phyloP scores from a whole-genome alignment of 2,329 filamentous ascomycete species.

The Epichloe sp. region DNA sequence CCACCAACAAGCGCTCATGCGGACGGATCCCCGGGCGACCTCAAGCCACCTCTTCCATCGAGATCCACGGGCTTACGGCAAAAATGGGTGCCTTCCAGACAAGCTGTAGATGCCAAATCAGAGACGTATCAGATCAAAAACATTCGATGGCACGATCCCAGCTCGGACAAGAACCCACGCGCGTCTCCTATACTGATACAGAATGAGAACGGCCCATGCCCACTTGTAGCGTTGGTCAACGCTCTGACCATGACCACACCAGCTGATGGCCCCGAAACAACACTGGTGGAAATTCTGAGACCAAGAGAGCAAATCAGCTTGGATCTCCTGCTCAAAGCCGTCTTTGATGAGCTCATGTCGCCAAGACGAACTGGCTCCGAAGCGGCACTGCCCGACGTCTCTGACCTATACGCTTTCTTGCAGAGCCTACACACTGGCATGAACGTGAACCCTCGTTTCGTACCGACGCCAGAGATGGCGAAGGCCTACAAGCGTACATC shows the following conservation, averaged over 20 bases:
- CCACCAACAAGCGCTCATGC: slow-evolving; percentile 5
- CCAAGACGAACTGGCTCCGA: slow-evolving; percentile 50
- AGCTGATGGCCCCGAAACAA: slow-evolving; percentile 45
- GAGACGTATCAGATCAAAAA: slow-evolving; percentile 93
- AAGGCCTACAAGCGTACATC: slow-evolving; percentile 37
- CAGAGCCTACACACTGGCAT: slow-evolving; percentile 87
- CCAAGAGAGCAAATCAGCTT: slow-evolving; percentile 81
- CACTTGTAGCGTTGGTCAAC: slow-evolving; percentile 84
- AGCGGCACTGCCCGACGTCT: slow-evolving; percentile 65
- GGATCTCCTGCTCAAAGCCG: slow-evolving; percentile 70
- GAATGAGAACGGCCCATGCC: slow-evolving; percentile 90
- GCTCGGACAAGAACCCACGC: slow-evolving; percentile 45
- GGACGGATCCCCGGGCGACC: slow-evolving; percentile 7
- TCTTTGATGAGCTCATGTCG: slow-evolving; percentile 89
- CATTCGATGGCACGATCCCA: slow-evolving; percentile 67
- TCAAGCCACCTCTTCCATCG: slow-evolving; percentile 26
- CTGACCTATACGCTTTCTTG: slow-evolving; percentile 77
- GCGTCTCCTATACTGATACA: slow-evolving; percentile 83
- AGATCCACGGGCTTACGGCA: slow-evolving; percentile 17
- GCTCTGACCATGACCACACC: slow-evolving; percentile 76
- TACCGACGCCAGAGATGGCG: slow-evolving; percentile 40
- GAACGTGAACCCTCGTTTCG: slow-evolving; percentile 91
- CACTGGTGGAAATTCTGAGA: slow-evolving; percentile 63
- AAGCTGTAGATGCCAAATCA: slow-evolving; percentile 31
- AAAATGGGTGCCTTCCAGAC: slow-evolving; percentile 26